A percentile compares a stretch with the other conserved stretches of the same genome.
Evolutionary conservation across 2,329 filamentous ascomycete species (phyloP).

Genomic region (Orbilia oligospora): DNA sequence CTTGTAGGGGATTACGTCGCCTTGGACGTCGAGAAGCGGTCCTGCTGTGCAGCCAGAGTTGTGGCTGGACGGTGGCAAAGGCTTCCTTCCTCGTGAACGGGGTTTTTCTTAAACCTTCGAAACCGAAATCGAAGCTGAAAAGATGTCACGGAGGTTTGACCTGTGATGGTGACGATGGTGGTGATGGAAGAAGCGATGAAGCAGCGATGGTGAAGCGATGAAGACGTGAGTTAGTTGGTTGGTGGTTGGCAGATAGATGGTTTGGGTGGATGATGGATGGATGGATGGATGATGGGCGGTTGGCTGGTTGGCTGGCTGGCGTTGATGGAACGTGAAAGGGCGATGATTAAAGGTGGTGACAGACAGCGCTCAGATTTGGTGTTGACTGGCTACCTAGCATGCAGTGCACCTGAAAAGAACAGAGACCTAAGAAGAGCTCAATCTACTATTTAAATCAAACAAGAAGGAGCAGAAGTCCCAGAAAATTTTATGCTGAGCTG

Average conservation of each 20-base stretch:
- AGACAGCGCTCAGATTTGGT: not conserved
- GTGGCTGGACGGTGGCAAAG: constrained; percentile 18
- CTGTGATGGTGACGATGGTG: constrained; percentile 13
- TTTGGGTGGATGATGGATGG: too few relatives aligned
- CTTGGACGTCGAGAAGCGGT: constrained; percentile 25
- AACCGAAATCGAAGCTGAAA: not conserved
- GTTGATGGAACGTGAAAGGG: not conserved
- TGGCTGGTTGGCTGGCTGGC: constrained; percentile 9
- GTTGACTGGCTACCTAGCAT: not conserved
- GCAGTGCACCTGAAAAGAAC: not conserved
- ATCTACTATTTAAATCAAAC: constrained; percentile 20
- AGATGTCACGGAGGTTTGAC: constrained; percentile 23
- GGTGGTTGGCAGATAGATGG: constrained; percentile 10
- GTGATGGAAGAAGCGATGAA: not conserved
- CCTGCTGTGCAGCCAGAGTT: constrained; percentile 22
- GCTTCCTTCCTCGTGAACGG: not conserved
- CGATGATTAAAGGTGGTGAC: not conserved
- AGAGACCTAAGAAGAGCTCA: not conserved
- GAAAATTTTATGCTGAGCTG: constrained; percentile 14
- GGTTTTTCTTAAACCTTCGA: not conserved
- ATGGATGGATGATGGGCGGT: not conserved
- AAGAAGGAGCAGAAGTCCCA: not conserved
- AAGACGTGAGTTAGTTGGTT: not conserved
- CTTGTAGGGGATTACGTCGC: constrained; percentile 47
- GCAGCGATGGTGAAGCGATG: constrained; percentile 21